Base-by-base conservation (phyloP, 371 early-diverging fungal species). In the Lichtheimia hyalospora region DNA sequence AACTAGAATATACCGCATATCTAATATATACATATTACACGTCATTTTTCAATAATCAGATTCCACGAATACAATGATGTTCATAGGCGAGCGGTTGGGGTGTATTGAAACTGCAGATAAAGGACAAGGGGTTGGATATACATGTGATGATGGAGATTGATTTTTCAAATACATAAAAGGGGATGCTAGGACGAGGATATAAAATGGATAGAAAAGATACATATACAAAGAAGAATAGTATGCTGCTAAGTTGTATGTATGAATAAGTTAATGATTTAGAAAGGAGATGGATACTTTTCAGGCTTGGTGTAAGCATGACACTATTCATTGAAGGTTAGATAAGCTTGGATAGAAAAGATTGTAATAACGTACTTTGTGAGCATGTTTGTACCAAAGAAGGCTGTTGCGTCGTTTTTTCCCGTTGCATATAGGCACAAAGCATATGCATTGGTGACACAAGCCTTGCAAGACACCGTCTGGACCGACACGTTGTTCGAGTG, bases 351-450 rank as follows among this genome's bases (percentile, higher is more conserved):
- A 51, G 27, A 51, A 6, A 13, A 51, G 15, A 16, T 10, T 3
- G 0, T 23, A 3, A 8, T 44, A 49, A 39, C 52, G 13, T 67
- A 67, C 68, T 63, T 90, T 91, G 81, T 91, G 88, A 15, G 93
- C 93, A 67, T 93, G 93, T n/a, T 92, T 73, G 68, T 86, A 93
- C 93, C 93, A 93, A 21, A 90, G 66, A 56, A 88, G 82, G 57
- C 85, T 89, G 68, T 87, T 85, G 52, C 83, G 73, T 24, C 41
- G 42, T 34, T 87, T 83, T 66, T 89, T 92, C 13, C 81, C 67
- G 52, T 81, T 85, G 60, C 87, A 81, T 48, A 93, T 78, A 1
- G 88, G 85, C 49, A 92, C 81, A 90, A 89, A 93, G 28, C 84
- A 73, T 20, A 73, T 67, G 64, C 93, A 93, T 63, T 91, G 88